These are phyloP conservation scores for Puccinia polysora DNA, from an alignment of 1,284 basidiomycete species.

Conservation along the genomic window DNA sequence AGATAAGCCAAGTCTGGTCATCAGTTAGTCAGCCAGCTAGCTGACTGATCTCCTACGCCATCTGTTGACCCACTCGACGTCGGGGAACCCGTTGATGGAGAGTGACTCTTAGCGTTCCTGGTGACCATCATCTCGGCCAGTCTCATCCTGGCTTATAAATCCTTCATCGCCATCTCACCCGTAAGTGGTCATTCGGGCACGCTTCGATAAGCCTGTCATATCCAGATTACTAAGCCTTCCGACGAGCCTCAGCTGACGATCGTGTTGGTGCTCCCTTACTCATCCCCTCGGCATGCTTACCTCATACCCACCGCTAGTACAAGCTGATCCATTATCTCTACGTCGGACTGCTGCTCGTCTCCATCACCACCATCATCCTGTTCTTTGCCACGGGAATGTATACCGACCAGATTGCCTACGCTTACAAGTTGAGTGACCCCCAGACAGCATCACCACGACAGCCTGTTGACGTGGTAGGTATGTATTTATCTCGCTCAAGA, in stretches of 20 bases:
- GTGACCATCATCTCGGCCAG: constrained; percentile 25
- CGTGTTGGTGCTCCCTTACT: neutral
- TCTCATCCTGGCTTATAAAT: constrained; percentile 36
- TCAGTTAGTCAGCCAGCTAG: neutral
- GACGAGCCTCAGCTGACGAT: neutral
- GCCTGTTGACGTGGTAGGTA: no score
- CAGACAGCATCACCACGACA: no score
- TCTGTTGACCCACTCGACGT: neutral
- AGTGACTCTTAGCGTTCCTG: constrained; percentile 17
- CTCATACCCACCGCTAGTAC: constrained; percentile 25
- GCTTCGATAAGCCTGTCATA: no score
- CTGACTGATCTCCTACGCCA: neutral
- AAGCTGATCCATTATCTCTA: constrained; percentile 38
- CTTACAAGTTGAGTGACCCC: constrained; percentile 62
- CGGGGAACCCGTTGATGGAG: neutral
- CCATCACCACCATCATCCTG: constrained; percentile 71
- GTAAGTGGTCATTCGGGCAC: constrained; percentile 6
- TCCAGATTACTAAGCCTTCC: no score
- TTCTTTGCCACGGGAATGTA: constrained; percentile 98
- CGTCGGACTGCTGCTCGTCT: constrained; percentile 26
- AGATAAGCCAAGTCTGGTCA: neutral
- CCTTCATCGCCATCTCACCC: constrained; percentile 22
- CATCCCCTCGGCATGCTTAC: neutral
- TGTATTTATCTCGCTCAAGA: neutral
- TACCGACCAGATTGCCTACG: constrained; percentile 89